A percentile compares a stretch with the other conserved stretches of the same genome.
Evolutionary conservation across 2,329 filamentous ascomycete species (phyloP).

Genomic region (Talaromyces piceae): DNA sequence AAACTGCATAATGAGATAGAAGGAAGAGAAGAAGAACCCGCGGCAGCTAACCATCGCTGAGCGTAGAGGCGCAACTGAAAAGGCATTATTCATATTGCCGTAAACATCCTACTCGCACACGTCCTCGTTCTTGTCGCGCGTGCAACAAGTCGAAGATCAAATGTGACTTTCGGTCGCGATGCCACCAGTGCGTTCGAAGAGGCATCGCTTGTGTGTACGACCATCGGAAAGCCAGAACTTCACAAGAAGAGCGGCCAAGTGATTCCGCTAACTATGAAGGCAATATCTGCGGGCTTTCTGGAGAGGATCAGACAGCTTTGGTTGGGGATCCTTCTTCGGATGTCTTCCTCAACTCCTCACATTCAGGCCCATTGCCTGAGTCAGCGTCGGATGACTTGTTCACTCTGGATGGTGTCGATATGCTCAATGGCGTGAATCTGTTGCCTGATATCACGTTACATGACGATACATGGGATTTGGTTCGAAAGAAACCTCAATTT

Average conservation of each 20-base stretch:
- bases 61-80: constrained; percentile 5
- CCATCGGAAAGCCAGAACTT: background rate
- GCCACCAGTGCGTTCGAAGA: constrained; percentile 9
- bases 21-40: background rate
- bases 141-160: constrained; percentile 11
- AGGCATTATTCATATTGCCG: constrained; percentile 8
- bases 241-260: background rate
- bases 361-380: background rate
- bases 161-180: constrained; percentile 7
- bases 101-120: background rate
- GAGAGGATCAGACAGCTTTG: background rate
- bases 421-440: background rate
- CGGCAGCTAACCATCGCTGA: background rate
- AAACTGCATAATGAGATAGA: background rate
- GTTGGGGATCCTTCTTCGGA: background rate
- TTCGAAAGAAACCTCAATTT: background rate
- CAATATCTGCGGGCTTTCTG: background rate
- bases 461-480: background rate
- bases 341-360: background rate
- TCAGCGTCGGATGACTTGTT: background rate
- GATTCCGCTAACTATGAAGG: background rate
- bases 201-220: constrained; percentile 6
- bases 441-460: background rate
- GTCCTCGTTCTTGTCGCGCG: constrained; percentile 8
- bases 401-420: background rate